A percentile compares a stretch with the other conserved stretches of the same genome.
These are phyloP conservation scores for Scenedesmus sp. DNA, from an alignment of 163 green algal genomes.

Conservation along the genomic window DNA sequence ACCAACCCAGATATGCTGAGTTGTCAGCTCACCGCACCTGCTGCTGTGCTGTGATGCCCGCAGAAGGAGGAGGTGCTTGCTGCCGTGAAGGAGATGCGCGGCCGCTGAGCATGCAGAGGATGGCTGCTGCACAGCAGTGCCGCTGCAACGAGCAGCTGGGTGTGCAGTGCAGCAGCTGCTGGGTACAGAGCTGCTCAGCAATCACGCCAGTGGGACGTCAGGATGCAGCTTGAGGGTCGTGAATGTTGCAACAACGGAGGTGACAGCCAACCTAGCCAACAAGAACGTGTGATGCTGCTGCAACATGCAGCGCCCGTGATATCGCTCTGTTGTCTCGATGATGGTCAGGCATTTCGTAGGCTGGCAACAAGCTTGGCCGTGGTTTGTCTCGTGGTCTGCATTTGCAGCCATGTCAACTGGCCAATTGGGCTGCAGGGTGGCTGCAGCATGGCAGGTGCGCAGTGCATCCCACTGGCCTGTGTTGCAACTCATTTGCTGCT, in stretches of 20 bases:
- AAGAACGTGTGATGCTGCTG: neutral
- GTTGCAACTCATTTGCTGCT: too few species aligned
- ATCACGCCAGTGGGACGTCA: neutral
- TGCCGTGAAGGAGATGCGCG: conserved; percentile 79
- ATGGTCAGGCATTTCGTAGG: neutral
- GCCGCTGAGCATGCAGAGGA: conserved; percentile 44
- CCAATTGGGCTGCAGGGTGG: too few species aligned
- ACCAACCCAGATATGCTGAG: neutral
- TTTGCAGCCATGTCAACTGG: too few species aligned
- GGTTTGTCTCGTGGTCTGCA: neutral
- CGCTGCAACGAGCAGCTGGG: neutral
- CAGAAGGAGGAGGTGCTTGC: conserved; percentile 70
- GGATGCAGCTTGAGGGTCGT: neutral
- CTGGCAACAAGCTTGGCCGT: neutral
- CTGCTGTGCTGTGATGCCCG: conserved; percentile 2
- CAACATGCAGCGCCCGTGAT: neutral
- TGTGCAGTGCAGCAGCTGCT: neutral
- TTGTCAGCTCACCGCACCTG: neutral
- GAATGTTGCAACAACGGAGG: neutral
- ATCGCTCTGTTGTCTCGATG: neutral
- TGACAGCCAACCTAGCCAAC: neutral
- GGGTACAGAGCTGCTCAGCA: neutral
- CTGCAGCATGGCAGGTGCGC: too few species aligned
- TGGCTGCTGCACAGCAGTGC: neutral
- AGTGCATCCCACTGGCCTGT: too few species aligned